phyloP scores from a whole-genome alignment of 208 protist genomes.

The Vickermania ingenoplastis region DNA sequence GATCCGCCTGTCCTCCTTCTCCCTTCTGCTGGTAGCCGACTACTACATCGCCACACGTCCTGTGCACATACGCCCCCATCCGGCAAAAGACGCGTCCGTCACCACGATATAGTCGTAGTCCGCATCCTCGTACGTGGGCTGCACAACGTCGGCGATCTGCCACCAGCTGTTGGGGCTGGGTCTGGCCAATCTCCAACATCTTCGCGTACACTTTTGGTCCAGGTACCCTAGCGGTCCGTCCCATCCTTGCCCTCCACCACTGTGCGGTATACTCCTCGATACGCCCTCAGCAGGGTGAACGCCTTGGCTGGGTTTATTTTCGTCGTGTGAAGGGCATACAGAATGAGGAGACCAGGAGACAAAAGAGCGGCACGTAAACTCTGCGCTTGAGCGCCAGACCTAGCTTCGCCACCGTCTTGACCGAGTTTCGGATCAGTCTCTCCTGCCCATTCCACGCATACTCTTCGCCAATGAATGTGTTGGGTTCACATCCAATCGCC shows the following conservation, averaged over 20 bases:
- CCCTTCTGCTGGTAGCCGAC: neutral
- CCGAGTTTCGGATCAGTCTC: constrained; percentile 1
- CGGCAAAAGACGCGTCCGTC: neutral
- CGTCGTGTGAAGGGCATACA: constrained; percentile 2
- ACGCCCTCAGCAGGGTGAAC: neutral
- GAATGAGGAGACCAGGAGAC: neutral
- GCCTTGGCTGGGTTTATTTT: neutral
- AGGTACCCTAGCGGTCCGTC: neutral
- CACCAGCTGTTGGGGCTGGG: neutral
- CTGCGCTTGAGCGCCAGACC: neutral
- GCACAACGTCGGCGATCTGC: neutral
- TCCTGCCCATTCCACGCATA: neutral
- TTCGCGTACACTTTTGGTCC: neutral
- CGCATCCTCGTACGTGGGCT: neutral
- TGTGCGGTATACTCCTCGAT: neutral
- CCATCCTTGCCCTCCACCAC: neutral
- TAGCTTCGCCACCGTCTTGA: constrained; percentile 1
- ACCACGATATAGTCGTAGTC: constrained; percentile 2
- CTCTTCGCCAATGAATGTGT: neutral
- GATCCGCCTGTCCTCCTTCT: constrained; percentile 2
- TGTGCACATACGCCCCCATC: neutral
- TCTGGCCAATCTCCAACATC: neutral
- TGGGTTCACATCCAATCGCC: neutral
- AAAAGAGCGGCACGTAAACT: constrained; percentile 2
- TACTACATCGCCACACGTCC: neutral